phyloP scores from a whole-genome alignment of 179 eudicot genomes.

The Sideroxylon spinosum region DNA sequence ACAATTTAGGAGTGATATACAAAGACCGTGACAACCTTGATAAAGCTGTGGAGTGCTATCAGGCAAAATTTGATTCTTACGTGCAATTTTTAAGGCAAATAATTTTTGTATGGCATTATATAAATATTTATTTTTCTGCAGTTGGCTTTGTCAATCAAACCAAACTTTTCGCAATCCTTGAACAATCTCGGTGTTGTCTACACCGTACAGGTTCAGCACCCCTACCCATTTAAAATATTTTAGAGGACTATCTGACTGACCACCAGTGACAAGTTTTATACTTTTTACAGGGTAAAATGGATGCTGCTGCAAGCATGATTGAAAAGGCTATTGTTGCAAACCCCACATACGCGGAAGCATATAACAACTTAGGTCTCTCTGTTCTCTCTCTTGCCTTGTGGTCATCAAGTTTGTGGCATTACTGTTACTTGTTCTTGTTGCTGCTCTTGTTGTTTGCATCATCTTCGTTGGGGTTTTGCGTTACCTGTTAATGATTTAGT shows the following conservation, averaged over 20 bases:
- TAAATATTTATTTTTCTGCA: slow-evolving; percentile 32
- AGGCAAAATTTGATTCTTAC: slow-evolving; percentile 47
- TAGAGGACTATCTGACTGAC: neutral
- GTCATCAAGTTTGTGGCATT: slow-evolving; percentile 14
- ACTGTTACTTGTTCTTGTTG: neutral
- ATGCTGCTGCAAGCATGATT: slow-evolving; percentile 98
- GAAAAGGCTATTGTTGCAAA: slow-evolving; percentile 97
- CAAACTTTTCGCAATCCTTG: slow-evolving; percentile 94
- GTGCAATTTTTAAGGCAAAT: slow-evolving; percentile 11
- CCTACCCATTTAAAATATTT: slow-evolving; percentile 12
- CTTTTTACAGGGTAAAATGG: slow-evolving; percentile 87
- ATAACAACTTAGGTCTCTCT: slow-evolving; percentile 80
- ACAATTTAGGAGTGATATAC: slow-evolving; percentile 93
- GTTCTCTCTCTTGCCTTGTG: slow-evolving; percentile 14
- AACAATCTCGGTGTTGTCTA: slow-evolving; percentile 99
- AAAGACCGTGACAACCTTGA: slow-evolving; percentile 99
- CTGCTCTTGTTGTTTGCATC: neutral
- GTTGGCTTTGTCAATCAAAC: slow-evolving; percentile 92
- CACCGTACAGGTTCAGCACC: slow-evolving; percentile 81
- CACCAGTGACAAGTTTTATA: neutral
- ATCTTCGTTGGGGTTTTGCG: neutral
- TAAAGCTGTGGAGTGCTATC: slow-evolving; percentile 98
- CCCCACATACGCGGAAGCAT: slow-evolving; percentile 98
- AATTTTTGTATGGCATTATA: neutral
- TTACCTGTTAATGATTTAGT: no score